Conservation (phyloP, 345 rosid genomes). For the Euclidium syriacum region DNA sequence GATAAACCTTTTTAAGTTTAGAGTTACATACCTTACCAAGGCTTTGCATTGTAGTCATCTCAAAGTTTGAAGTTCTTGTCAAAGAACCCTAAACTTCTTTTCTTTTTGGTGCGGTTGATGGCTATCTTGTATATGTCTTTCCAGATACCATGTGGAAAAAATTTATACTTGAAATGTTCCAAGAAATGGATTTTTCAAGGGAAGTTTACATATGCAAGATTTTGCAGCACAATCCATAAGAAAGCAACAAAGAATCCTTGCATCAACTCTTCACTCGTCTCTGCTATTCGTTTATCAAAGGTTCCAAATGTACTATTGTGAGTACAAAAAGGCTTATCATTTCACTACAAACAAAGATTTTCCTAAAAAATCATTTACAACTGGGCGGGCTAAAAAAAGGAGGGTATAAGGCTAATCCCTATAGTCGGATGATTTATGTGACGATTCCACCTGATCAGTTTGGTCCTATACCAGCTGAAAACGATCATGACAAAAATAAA, state of each 20-base stretch:
- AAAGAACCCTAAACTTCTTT: too few relatives aligned
- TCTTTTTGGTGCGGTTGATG: too few relatives aligned
- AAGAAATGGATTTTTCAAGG: conserved; percentile 61
- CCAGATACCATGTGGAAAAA: conserved; percentile 82
- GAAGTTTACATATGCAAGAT: conserved; percentile 51
- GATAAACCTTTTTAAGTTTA: too few relatives aligned
- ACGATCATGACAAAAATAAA: conserved; percentile 58
- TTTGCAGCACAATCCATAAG: conserved; percentile 43
- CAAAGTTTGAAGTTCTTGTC: too few relatives aligned
- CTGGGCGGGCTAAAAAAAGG: conserved; percentile 58
- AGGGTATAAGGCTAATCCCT: conserved; percentile 84
- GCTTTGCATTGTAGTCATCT: too few relatives aligned
- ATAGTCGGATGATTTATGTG: conserved; percentile 64
- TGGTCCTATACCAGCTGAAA: conserved; percentile 71
- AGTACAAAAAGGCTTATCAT: conserved; percentile 33
- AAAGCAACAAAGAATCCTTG: conserved; percentile 57
- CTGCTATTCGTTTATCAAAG: conserved; percentile 58
- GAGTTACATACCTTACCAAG: too few relatives aligned
- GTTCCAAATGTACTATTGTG: conserved; percentile 24
- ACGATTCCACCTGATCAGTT: conserved; percentile 67
- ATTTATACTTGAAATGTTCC: conserved; percentile 70
- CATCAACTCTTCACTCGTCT: conserved; percentile 51
- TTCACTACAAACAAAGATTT: conserved; percentile 47
- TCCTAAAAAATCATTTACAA: conserved; percentile 66
- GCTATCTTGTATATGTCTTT: background rate